Evolutionary conservation across 2,329 filamentous ascomycete genomes (phyloP).

Genomic region (Sporothrix protearum): DNA sequence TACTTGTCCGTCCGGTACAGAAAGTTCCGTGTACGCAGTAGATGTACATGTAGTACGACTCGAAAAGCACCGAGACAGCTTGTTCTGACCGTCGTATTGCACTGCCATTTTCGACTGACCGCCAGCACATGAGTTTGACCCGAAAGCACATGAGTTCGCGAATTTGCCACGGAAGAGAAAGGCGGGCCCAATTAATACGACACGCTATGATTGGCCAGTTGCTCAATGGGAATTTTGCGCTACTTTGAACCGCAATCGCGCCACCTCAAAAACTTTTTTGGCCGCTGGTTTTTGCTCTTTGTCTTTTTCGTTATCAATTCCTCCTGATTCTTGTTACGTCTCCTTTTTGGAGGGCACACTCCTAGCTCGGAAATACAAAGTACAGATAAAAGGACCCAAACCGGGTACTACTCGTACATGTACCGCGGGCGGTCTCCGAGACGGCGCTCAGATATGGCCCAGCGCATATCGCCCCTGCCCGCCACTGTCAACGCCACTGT

Average conservation of each 20-base stretch:
- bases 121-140: conserved; percentile 28
- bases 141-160: conserved; percentile 27
- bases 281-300: background rate
- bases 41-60: no score
- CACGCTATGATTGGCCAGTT: conserved; percentile 23
- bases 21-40: background rate
- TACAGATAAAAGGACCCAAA: background rate
- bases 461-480: background rate
- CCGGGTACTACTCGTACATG: no score
- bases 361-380: conserved; percentile 14
- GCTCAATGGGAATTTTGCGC: conserved; percentile 13
- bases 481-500: background rate
- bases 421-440: conserved; percentile 13
- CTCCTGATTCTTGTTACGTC: conserved; percentile 1
- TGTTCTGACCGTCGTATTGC: background rate
- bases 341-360: background rate
- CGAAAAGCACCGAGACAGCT: background rate
- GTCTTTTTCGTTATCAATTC: background rate
- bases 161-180: conserved; percentile 22
- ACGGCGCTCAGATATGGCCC: background rate
- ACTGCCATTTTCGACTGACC: conserved; percentile 5
- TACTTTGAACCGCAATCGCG: conserved; percentile 21
- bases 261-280: conserved; percentile 15
- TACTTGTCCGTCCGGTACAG: background rate
- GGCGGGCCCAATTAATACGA: conserved; percentile 13